A percentile compares a stretch with the other conserved stretches of the same genome.
Evolutionary conservation across 257 asterid genomes (phyloP).

Genomic region (Nicotiana attenuata): DNA sequence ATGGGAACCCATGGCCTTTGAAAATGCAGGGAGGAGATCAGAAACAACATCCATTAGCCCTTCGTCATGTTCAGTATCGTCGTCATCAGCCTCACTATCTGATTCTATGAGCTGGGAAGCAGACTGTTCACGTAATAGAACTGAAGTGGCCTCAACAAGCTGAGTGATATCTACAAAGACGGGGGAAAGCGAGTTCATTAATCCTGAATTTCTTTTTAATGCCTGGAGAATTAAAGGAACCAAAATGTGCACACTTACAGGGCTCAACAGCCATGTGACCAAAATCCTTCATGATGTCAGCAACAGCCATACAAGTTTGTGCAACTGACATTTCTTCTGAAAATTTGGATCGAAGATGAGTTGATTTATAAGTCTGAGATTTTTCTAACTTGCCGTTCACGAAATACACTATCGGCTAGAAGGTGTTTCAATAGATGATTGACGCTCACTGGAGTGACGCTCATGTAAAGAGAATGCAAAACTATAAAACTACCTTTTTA

Average conservation of each 20-base stretch:
- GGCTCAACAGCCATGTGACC: conserved; percentile 85
- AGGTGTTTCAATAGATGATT: too few relatives aligned
- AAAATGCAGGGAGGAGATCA: conserved; percentile 94
- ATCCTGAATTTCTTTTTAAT: neutral
- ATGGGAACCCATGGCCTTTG: conserved; percentile 82
- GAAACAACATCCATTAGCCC: conserved; percentile 98
- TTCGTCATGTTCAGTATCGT: conserved; percentile 85
- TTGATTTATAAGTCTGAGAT: too few relatives aligned
- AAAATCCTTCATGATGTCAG: conserved; percentile 15
- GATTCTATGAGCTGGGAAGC: conserved; percentile 80
- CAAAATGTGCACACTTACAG: conserved; percentile 48
- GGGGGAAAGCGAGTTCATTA: neutral
- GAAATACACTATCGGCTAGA: too few relatives aligned
- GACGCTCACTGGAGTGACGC: too few relatives aligned
- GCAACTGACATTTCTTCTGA: conserved; percentile 37
- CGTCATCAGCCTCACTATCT: conserved; percentile 76
- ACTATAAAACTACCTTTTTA: too few relatives aligned
- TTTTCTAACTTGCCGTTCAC: too few relatives aligned
- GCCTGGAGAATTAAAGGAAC: conserved; percentile 11
- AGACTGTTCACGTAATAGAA: conserved; percentile 77
- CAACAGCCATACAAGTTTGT: conserved; percentile 81
- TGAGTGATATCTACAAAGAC: too few relatives aligned
- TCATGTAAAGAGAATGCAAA: too few relatives aligned
- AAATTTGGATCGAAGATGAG: too few relatives aligned
- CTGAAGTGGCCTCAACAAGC: conserved; percentile 20